Base-by-base conservation (phyloP, 2,329 filamentous ascomycete species). In the Nigrospora osmanthi region DNA sequence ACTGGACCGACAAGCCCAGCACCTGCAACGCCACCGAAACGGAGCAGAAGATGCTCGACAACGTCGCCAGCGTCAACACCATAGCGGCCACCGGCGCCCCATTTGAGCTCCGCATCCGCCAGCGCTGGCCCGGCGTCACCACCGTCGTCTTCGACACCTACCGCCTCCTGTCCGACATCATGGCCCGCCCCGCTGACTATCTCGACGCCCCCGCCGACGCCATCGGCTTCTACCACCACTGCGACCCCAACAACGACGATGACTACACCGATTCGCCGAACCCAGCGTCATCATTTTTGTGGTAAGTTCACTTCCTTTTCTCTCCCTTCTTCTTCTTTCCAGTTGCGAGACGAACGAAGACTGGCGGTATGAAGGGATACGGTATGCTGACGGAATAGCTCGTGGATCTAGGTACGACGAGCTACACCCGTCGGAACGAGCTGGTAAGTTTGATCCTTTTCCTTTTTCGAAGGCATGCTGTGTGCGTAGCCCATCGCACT, bases 81-180 rank as follows among this genome's bases (percentile, higher is more conserved):
- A 58, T 76, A 42, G 71, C 72, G 47, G 62, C 65, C 41, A 75
- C 73, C 50, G 74, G 73, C 38, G 69, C 62, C 15, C 67, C 74
- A 2, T 72, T 71, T 52, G 60, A 76, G 50, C 42, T 67, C 1
- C 39, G 65, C 13, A 53, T 75, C 43, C 60, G 66, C 49, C 60
- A 62, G 40, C 66, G 75, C 4, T 80, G 76, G 69, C 73, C 72
- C 0, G 79, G 72, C 2, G 80, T 82, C 1, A 72, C 73, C 2
- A 68, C 90, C 46, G 79, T 80, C 3, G 59, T 87, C 37, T 83
- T 86, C 56, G 78, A 91, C 59, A 77, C 83, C 31, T 76, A 88
- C 61, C 68, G 65, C 31, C 65, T 87, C 52, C 66, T 89, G 43
- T 67, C 71, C 3, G 81, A 89, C 55, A 81, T 90, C 36, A 77